Evolutionary conservation across 768 basidiomycete species (phyloP), one percentile per base, ranked within the genome.

Genomic region (Russula brevipes): DNA sequence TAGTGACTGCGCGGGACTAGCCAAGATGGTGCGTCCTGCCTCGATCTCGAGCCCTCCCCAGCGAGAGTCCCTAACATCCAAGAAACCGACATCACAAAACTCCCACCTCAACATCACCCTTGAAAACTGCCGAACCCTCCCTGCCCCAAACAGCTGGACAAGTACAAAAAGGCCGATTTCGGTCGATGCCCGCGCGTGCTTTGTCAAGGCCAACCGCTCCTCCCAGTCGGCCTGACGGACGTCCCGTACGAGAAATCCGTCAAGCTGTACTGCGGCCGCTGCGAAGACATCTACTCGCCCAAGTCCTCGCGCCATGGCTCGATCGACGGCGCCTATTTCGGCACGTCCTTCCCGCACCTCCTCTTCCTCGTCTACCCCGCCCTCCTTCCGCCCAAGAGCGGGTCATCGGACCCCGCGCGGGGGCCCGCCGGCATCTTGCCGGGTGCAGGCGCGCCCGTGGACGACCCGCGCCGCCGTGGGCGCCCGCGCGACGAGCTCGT

Each of bases 281-380:
- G 97, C 76, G 96, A 99, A 76, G 97, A 99, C 76, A 87, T 99
- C 69, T 99, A 98, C 76, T 93, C 91, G 0, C 97, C 97, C 42
- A 99, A 99, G 74, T 94, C 91, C 1, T 94, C 94, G 5, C 85
- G 96, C 35, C 97, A 99, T 74, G 96, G 96, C 54, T 89, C 89
- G 42, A 98, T 99, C 72, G 97, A 99, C 73, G 96, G 97, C 35
- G 97, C 97, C 2, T 99, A 96, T 76, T 99, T 99, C 69, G 97
- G 97, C 64, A 96, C 94, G 0, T 97, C 95, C 1, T 98, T 98
- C 79, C 94, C 95, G 0, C 96, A 98, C 73, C 86, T 99, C 59
- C 79, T 98, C 53, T 97, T 95, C 79, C 92, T 98, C 79, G 94
- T 98, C 41, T 98, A 98, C 74, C 95, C 97, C 0, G 85, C 87